Evolutionary conservation across 352 stramenopile genomes (phyloP).

Genomic region (Globisporangium cylindrosporum): DNA sequence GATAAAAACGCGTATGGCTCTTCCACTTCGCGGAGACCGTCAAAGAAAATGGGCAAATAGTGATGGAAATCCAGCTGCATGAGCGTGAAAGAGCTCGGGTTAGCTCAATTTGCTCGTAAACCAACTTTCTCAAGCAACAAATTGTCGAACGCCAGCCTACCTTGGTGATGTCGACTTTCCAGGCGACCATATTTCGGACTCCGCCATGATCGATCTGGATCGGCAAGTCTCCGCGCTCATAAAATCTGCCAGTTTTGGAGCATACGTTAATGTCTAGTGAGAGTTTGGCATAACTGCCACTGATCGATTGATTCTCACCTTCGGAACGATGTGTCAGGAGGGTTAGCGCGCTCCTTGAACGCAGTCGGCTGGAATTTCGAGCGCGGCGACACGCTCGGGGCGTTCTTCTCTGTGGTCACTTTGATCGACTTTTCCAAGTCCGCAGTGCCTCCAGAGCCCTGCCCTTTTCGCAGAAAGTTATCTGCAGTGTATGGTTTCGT

Average conservation of each 20-base stretch:
- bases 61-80: slow-evolving; percentile 96
- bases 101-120: background rate
- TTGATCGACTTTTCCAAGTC: slow-evolving; percentile 61
- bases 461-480: slow-evolving; percentile 90
- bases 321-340: slow-evolving; percentile 87
- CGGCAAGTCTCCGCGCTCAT: slow-evolving; percentile 93
- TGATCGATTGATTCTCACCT: slow-evolving; percentile 23
- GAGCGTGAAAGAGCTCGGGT: background rate
- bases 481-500: slow-evolving; percentile 83
- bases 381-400: slow-evolving; percentile 34
- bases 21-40: slow-evolving; percentile 95
- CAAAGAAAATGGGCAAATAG: slow-evolving; percentile 98
- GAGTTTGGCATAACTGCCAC: background rate
- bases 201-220: slow-evolving; percentile 96
- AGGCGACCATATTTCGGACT: slow-evolving; percentile 95
- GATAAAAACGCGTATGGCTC: slow-evolving; percentile 96
- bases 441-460: slow-evolving; percentile 83
- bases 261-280: background rate
- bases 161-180: slow-evolving; percentile 96
- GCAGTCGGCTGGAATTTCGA: slow-evolving; percentile 64
- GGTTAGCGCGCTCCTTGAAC: slow-evolving; percentile 92
- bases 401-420: slow-evolving; percentile 34
- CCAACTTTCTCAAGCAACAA: background rate
- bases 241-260: slow-evolving; percentile 52
- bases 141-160: slow-evolving; percentile 23